A percentile compares a stretch with the other conserved stretches of the same genome.
phyloP scores from a whole-genome alignment of 345 rosid species.

The Citrus australasica region DNA sequence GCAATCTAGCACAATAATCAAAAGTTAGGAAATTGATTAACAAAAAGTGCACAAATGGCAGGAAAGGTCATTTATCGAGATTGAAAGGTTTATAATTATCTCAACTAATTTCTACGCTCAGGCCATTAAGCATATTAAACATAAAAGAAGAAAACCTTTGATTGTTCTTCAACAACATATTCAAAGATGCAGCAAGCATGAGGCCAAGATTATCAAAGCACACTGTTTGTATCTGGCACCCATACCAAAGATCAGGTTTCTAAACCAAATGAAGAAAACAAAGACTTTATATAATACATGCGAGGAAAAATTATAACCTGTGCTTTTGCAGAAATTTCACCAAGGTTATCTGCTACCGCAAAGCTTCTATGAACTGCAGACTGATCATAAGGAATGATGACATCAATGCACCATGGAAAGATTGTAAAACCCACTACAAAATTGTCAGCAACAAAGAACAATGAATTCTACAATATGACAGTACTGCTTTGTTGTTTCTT shows the following conservation, averaged over 20 bases:
- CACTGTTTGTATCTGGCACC: conserved; percentile 63
- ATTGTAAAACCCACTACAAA: background rate
- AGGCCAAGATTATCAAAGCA: conserved; percentile 76
- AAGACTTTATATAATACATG: background rate
- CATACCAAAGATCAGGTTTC: conserved; percentile 18
- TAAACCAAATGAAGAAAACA: background rate
- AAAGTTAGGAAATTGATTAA: conserved; percentile 24
- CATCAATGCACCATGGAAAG: background rate
- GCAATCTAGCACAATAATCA: conserved; percentile 41
- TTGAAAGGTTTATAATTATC: background rate
- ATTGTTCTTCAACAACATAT: conserved; percentile 52
- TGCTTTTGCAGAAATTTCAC: conserved; percentile 93
- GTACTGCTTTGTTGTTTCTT: background rate
- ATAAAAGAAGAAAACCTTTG: conserved; percentile 40
- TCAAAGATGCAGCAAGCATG: conserved; percentile 56
- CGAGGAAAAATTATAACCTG: conserved; percentile 43
- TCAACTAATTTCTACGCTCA: background rate
- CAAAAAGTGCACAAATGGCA: background rate
- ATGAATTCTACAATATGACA: background rate
- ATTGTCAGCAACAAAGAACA: background rate
- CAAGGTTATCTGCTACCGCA: conserved; percentile 90
- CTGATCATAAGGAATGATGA: conserved; percentile 26
- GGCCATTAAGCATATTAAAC: background rate
- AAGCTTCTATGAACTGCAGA: conserved; percentile 87
- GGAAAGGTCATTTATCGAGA: background rate